phyloP scores from a whole-genome alignment of 2,329 filamentous ascomycete species.

The Fusarium sp. region DNA sequence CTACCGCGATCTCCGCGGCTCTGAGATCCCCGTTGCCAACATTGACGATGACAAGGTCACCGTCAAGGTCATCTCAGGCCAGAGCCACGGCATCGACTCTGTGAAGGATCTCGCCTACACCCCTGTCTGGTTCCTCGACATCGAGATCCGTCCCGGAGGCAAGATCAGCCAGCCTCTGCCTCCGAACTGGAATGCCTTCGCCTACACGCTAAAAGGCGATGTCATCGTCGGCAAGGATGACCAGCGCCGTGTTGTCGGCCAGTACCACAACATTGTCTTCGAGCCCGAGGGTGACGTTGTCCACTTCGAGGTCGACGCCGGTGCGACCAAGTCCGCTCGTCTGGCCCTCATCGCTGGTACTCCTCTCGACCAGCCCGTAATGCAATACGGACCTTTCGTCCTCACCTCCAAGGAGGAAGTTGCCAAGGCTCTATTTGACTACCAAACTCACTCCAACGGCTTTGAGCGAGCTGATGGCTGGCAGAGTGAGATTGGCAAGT shows the following conservation, averaged over 20 bases:
- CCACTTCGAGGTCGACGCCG: conserved; percentile 75
- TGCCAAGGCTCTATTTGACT: conserved; percentile 82
- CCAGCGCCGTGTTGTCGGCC: conserved; percentile 66
- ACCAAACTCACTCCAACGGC: conserved; percentile 78
- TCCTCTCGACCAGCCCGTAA: conserved; percentile 82
- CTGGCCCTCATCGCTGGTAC: conserved; percentile 80
- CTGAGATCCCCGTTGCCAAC: conserved; percentile 82
- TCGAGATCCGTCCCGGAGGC: conserved; percentile 84
- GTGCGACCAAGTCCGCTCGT: conserved; percentile 69
- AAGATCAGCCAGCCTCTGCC: conserved; percentile 81
- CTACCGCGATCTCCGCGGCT: conserved; percentile 85
- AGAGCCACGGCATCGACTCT: conserved; percentile 85
- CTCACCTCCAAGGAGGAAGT: conserved; percentile 78
- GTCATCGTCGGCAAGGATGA: conserved; percentile 71
- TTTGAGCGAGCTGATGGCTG: conserved; percentile 85
- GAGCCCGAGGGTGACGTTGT: conserved; percentile 82
- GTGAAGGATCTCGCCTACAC: conserved; percentile 94
- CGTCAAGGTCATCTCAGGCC: conserved; percentile 92
- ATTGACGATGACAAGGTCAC: conserved; percentile 79
- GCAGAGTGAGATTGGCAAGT: conserved; percentile 89
- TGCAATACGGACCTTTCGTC: conserved; percentile 91
- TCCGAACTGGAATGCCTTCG: conserved; percentile 88
- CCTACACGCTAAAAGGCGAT: conserved; percentile 84
- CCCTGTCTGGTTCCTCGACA: conserved; percentile 94
- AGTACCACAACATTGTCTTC: conserved; percentile 93